Base-by-base conservation (phyloP, 2,329 filamentous ascomycete genomes). In the Beauveria medogensis region DNA sequence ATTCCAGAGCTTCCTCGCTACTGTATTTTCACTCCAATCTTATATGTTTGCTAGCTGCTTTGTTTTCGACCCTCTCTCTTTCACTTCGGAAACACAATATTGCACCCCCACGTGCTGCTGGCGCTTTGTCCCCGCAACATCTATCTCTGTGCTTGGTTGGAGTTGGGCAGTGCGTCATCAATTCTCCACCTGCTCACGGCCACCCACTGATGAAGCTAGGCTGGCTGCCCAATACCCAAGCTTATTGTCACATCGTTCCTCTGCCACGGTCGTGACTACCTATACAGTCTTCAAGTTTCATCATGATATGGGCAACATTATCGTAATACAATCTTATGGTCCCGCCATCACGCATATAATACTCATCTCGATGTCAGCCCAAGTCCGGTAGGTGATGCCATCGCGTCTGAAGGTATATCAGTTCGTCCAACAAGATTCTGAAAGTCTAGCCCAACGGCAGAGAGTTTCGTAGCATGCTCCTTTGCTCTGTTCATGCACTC, bases 381-480 rank as follows among this genome's bases (percentile, higher is more conserved):
- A 55, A 82, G 70, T 1, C 80, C 79, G 20, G 78, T 72, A 3
- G 77, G 73, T 12, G 47, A 28, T 18, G 37, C 64, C 16, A 67
- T 66, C 52, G 67, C 65, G 52, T 69, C 69, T 50, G 74, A 69
- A 50, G 28, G 22, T 28, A 28, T 50, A 5, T 79, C 67, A 44
- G 81, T 85, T 65, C 80, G 80, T 18, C 89, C 90, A 16, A 97
- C 86, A 60, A 97, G 74, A 66, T 90, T 90, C 60, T 83, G 84
- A 71, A 99, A 97, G 73, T 99, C 93, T 37, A 99, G 77, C 0
- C 92, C 92, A 24, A 97, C 92, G 63, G 95, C 90, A 6, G 83
- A 82, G 62, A 99, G 77, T 78, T 94, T 86, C 62, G 80, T 81
- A 0, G 91, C 91, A 74, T 97, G 92, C 58, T 88, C 85, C 71